These are phyloP conservation scores for Avena atlantica DNA, from an alignment of 176 grass and related monocot genomes.

Conservation along the genomic window DNA sequence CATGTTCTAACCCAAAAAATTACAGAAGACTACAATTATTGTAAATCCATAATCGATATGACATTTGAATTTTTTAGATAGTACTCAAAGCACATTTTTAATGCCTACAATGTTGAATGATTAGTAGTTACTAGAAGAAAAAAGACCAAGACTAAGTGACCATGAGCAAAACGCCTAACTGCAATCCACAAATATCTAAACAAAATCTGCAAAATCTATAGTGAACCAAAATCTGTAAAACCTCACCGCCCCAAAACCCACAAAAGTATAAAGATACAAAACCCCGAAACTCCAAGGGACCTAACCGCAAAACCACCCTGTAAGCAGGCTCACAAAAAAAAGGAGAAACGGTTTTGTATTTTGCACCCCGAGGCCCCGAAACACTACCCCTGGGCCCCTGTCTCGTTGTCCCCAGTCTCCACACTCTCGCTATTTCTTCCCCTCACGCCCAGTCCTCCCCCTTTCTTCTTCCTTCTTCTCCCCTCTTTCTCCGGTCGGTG, in stretches of 20 bases:
- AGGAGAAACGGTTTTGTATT: neutral
- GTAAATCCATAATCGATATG: too few relatives aligned
- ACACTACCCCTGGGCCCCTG: conserved; percentile 5
- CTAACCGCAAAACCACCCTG: conserved; percentile 37
- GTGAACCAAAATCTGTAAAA: neutral
- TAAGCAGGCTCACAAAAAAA: conserved; percentile 18
- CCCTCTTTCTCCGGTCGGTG: conserved; percentile 30
- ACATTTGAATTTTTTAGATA: too few relatives aligned
- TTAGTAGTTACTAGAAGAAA: too few relatives aligned
- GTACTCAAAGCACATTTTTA: neutral
- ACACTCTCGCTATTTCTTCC: conserved; percentile 42
- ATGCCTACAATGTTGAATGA: too few relatives aligned
- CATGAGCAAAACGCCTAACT: neutral
- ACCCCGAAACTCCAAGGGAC: neutral
- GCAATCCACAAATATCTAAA: neutral
- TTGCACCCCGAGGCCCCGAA: neutral
- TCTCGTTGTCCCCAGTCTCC: neutral
- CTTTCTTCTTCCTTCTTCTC: conserved; percentile 36
- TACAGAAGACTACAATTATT: too few relatives aligned
- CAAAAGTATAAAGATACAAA: conserved; percentile 16
- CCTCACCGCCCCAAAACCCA: neutral
- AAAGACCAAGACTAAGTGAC: too few relatives aligned
- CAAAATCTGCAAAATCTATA: neutral
- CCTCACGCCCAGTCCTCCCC: conserved; percentile 5
- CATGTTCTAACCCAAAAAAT: neutral